Evolutionary conservation across 768 basidiomycete genomes (phyloP).

Genomic region (Hypholoma fasciculare): DNA sequence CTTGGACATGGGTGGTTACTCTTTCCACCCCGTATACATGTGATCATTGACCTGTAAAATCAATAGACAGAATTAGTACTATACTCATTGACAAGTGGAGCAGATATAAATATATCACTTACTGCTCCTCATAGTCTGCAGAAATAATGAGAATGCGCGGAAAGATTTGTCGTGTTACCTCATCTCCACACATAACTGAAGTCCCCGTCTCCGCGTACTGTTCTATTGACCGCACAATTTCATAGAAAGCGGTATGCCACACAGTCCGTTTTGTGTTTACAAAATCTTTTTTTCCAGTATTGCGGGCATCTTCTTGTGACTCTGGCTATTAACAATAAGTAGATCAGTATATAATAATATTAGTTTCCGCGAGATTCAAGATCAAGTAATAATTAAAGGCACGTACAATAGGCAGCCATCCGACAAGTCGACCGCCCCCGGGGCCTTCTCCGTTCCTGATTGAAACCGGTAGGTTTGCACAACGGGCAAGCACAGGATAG

Average conservation of each 20-base stretch:
- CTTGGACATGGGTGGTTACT: slow-evolving; percentile 35
- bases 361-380: too few species aligned
- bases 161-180: slow-evolving; percentile 22
- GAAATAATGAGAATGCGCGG: slow-evolving; percentile 33
- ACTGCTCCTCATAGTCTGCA: slow-evolving; percentile 43
- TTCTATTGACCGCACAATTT: slow-evolving; percentile 23
- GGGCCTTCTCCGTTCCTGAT: slow-evolving; percentile 31
- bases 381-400: background rate
- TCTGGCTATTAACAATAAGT: slow-evolving; percentile 6
- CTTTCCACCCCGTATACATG: slow-evolving; percentile 27
- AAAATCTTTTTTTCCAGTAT: slow-evolving; percentile 28
- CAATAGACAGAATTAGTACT: too few species aligned
- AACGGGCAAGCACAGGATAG: slow-evolving; percentile 34
- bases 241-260: slow-evolving; percentile 34
- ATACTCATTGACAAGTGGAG: too few species aligned
- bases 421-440: slow-evolving; percentile 34
- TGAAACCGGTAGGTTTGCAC: slow-evolving; percentile 29
- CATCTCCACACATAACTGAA: slow-evolving; percentile 14
- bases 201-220: background rate
- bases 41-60: slow-evolving; percentile 30
- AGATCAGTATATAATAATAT: background rate
- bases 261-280: slow-evolving; percentile 32
- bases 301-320: slow-evolving; percentile 29
- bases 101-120: slow-evolving; percentile 8
- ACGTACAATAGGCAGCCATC: slow-evolving; percentile 37